Evolutionary conservation across 768 basidiomycete genomes (phyloP), one percentile per base, ranked within the genome.

Genomic region (Hygrocybe punicea): DNA sequence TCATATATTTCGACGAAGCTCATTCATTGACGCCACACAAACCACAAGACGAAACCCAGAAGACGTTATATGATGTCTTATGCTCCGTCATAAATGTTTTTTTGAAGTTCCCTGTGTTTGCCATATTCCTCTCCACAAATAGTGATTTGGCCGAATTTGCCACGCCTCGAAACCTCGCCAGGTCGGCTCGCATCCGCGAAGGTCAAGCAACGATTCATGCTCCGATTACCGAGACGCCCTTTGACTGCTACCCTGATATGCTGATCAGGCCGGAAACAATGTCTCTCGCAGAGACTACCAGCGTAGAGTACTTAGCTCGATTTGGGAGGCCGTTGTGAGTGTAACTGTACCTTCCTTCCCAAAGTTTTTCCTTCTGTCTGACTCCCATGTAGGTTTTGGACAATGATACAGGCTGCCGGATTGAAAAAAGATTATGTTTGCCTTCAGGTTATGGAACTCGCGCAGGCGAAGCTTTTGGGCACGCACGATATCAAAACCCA

Each of bases 311-410:
- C 24, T 17, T 49, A 24, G n/a, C 47, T 14, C n/a, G 24, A 25
- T 49, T 49, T 49, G 47, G 47, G 16, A 49, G 47, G 24, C 17
- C 47, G 6, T 25, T 49, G 47, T 49, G 24, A 49, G 47, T 49
- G n/a, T 19, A 14, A 16, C 16, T 19, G 24, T 17, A 19, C 24
- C 24, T 19, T 19, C 47, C 47, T 49, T 49, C 14, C 24, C 24
- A 16, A 19, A 14, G 19, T 16, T 49, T 19, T 49, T 21, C 16
- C 40, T 8, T 29, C 29, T 29, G 29, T 29, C 29, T 29, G 21
- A 44, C n/a, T 25, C 14, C 47, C 47, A 19, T 25, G 24, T 24
- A 49, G 47, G 47, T 49, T 49, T 25, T 19, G 47, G 47, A 49
- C 17, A 16, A 19, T 49, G 17, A 49, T 49, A 14, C 14, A 49